Evolutionary conservation across 75 land plant genomes (phyloP).

Genomic region (Sequoiadendron giganteum): DNA sequence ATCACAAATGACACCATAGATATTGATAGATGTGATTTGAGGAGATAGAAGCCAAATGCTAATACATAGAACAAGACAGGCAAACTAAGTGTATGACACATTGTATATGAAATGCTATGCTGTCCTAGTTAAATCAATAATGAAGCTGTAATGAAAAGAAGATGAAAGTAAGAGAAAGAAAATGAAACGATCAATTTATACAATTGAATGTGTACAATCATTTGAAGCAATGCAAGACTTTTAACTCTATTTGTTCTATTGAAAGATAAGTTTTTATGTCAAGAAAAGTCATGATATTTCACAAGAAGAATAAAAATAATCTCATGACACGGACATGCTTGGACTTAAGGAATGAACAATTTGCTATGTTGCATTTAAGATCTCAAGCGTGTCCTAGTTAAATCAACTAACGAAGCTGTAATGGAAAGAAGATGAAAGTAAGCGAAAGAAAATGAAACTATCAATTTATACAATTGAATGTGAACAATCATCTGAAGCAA

Average conservation of each 20-base stretch:
- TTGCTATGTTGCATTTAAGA: too few species aligned
- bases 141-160: neutral
- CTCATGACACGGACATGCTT: neutral
- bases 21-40: too few species aligned
- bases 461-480: neutral
- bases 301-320: neutral
- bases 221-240: neutral
- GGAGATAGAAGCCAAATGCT: neutral
- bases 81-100: neutral
- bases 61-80: neutral
- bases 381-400: neutral
- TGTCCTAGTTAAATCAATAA: neutral
- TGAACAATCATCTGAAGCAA: neutral
- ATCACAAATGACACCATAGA: too few species aligned
- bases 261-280: neutral
- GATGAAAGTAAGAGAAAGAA: neutral
- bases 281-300: neutral
- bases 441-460: neutral
- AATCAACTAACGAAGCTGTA: neutral
- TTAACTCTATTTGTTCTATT: neutral
- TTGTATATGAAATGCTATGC: neutral
- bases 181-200: neutral
- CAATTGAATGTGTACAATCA: neutral
- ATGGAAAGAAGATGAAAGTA: neutral
- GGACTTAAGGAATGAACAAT: neutral